Conservation (phyloP, 352 stramenopile species). For the Hyaloperonospora brassicae region DNA sequence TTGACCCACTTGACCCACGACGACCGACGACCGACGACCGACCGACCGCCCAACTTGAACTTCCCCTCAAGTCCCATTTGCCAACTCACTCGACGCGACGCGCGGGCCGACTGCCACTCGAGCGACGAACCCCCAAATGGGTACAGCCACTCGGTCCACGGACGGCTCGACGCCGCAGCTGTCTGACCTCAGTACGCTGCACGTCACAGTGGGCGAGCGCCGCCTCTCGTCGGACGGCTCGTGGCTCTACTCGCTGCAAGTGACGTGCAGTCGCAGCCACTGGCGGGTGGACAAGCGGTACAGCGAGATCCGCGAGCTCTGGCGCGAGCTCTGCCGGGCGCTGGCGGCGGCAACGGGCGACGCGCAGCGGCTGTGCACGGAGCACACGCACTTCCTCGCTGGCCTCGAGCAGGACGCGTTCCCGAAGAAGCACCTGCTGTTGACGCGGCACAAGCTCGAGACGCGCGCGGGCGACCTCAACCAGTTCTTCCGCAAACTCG, state of each 20-base stretch:
- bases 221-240: conserved; percentile 44
- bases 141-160: conserved; percentile 11
- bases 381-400: conserved; percentile 59
- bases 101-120: too few species aligned
- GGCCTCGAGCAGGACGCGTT: conserved; percentile 68
- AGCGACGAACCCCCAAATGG: conserved; percentile 6
- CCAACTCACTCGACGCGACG: too few species aligned
- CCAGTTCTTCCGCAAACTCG: conserved; percentile 52
- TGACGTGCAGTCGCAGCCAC: conserved; percentile 33
- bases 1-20: too few species aligned
- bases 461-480: conserved; percentile 44
- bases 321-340: conserved; percentile 34
- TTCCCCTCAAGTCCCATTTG: too few species aligned
- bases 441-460: conserved; percentile 60
- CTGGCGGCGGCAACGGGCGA: conserved; percentile 26
- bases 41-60: too few species aligned
- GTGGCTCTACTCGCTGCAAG: conserved; percentile 64
- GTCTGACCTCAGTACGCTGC: conserved; percentile 42
- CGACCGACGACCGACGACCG: too few species aligned
- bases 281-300: conserved; percentile 60
- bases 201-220: conserved; percentile 49
- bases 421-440: conserved; percentile 60
- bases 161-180: conserved; percentile 11
- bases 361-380: conserved; percentile 25
- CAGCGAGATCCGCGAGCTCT: conserved; percentile 69